Evolutionary conservation across 1,139 yeast genomes (phyloP).

Genomic region (Yamadazyma dushanensis): DNA sequence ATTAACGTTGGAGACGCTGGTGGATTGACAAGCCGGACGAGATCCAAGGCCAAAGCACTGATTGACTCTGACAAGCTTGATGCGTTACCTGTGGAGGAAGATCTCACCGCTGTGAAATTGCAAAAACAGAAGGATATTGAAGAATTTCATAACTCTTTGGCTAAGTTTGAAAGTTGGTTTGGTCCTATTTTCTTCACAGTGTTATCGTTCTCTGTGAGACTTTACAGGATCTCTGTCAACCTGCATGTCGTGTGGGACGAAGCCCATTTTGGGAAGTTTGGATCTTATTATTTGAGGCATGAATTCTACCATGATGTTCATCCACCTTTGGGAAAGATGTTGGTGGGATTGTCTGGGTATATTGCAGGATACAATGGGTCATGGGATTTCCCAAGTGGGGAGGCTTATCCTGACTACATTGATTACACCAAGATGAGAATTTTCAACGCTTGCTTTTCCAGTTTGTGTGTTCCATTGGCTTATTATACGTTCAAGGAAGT

Average conservation of each 20-base stretch:
- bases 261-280: conserved; percentile 89
- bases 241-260: conserved; percentile 67
- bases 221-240: conserved; percentile 52
- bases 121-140: conserved; percentile 30
- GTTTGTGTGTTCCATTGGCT: conserved; percentile 63
- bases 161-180: conserved; percentile 33
- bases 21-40: conserved; percentile 15
- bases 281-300: conserved; percentile 87
- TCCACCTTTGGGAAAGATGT: conserved; percentile 97
- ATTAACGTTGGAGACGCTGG: conserved; percentile 13
- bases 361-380: conserved; percentile 67
- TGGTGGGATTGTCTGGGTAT: conserved; percentile 92
- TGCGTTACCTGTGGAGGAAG: conserved; percentile 12
- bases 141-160: conserved; percentile 32
- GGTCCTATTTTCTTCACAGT: conserved; percentile 51
- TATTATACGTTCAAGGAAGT: conserved; percentile 57
- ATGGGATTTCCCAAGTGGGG: conserved; percentile 66
- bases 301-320: conserved; percentile 97
- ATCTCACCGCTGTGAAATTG: conserved; percentile 25
- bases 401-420: conserved; percentile 51
- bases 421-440: conserved; percentile 62
- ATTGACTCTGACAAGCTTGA: conserved; percentile 5
- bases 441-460: conserved; percentile 65
- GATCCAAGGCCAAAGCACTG: conserved; percentile 14
- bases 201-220: conserved; percentile 50